Conservation (phyloP, 345 rosid genomes). For the Eucalyptus sp. region DNA sequence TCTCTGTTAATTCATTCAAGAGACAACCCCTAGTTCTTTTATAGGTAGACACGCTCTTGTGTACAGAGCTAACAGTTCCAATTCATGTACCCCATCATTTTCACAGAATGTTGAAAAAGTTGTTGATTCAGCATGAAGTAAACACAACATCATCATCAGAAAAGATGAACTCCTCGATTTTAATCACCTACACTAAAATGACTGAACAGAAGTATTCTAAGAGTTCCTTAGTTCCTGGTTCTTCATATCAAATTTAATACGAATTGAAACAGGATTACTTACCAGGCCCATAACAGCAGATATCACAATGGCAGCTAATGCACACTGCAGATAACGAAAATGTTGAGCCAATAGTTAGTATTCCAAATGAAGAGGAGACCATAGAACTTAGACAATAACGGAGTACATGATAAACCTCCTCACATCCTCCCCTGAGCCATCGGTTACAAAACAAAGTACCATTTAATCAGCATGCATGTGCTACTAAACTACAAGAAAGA, state of each 20-base stretch:
- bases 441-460: background rate
- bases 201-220: background rate
- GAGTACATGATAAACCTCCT: background rate
- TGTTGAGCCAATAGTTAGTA: slow-evolving; percentile 9
- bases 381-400: background rate
- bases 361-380: background rate
- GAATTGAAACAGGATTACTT: slow-evolving; percentile 6
- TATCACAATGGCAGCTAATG: slow-evolving; percentile 88
- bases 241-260: background rate
- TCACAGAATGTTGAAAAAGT: background rate
- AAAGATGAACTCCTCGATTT: background rate
- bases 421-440: background rate
- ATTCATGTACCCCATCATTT: background rate
- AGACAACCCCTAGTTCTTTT: background rate
- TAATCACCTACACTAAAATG: background rate
- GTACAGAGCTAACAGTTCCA: background rate
- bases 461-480: background rate
- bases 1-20: background rate
- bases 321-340: slow-evolving; percentile 56
- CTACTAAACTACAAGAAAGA: background rate
- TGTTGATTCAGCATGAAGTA: background rate
- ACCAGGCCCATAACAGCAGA: slow-evolving; percentile 97
- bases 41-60: background rate
- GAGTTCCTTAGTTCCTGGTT: background rate
- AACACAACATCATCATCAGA: background rate